Evolutionary conservation across 257 asterid species (phyloP).

Genomic region (Solanum medicagineum): DNA sequence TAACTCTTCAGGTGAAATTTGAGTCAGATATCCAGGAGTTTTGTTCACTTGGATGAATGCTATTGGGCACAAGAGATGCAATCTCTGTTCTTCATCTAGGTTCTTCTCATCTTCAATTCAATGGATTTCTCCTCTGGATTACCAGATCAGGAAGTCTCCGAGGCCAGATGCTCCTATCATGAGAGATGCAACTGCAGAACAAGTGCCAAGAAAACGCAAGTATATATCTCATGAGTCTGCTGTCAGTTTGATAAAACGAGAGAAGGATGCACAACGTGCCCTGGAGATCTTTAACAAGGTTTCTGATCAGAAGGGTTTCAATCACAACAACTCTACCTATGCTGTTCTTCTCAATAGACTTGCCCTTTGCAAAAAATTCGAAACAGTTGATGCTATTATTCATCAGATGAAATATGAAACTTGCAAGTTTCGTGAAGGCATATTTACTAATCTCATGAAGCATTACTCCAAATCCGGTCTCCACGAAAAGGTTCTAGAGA

Average conservation of each 20-base stretch:
- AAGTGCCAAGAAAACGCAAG: constrained; percentile 26
- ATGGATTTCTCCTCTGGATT: constrained; percentile 39
- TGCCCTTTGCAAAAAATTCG: constrained; percentile 49
- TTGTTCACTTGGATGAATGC: constrained; percentile 9
- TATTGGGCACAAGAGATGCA: constrained; percentile 14
- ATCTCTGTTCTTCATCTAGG: constrained; percentile 12
- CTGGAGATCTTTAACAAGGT: constrained; percentile 55
- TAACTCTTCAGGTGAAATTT: neutral
- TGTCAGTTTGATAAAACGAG: constrained; percentile 40
- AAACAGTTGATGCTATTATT: constrained; percentile 51
- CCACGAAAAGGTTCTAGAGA: constrained; percentile 65
- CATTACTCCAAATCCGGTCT: constrained; percentile 55
- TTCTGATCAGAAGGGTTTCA: constrained; percentile 59
- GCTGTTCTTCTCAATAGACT: constrained; percentile 68
- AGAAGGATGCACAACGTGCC: constrained; percentile 51
- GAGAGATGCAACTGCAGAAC: constrained; percentile 7
- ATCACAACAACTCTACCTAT: constrained; percentile 69
- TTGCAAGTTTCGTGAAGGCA: constrained; percentile 77
- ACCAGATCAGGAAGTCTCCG: neutral
- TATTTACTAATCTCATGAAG: constrained; percentile 85
- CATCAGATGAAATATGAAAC: constrained; percentile 82
- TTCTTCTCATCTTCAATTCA: constrained; percentile 29
- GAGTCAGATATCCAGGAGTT: neutral
- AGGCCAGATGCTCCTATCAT: constrained; percentile 20
- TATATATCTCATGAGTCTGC: constrained; percentile 49